phyloP scores from a whole-genome alignment of 2,329 filamentous ascomycete genomes.

The Elsinoe australis region DNA sequence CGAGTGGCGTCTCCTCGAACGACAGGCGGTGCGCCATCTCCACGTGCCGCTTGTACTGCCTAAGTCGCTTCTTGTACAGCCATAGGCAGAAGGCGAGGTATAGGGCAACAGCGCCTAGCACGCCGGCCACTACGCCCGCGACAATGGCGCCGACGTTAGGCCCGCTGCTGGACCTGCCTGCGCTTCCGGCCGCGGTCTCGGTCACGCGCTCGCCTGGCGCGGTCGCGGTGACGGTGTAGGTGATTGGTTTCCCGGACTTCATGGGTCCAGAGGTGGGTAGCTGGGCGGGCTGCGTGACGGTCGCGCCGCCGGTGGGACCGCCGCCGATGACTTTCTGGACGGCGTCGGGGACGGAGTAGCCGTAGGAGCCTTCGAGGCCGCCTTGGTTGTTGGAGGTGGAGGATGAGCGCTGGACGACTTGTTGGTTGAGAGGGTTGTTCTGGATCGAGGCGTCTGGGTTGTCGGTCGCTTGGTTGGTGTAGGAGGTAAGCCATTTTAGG shows the following conservation, averaged over 20 bases:
- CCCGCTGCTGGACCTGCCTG: constrained; percentile 39
- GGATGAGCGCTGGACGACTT: constrained; percentile 40
- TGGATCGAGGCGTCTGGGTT: constrained; percentile 26
- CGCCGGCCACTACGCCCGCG: constrained; percentile 56
- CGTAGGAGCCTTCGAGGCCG: constrained; percentile 52
- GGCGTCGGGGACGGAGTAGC: constrained; percentile 61
- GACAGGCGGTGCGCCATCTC: constrained; percentile 55
- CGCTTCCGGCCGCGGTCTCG: constrained; percentile 37
- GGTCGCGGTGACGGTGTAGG: constrained; percentile 56
- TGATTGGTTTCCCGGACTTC: constrained; percentile 60
- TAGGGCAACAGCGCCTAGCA: constrained; percentile 52
- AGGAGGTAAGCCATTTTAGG: constrained; percentile 49
- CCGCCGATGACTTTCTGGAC: constrained; percentile 64
- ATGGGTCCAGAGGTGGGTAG: constrained; percentile 61
- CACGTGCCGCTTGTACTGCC: constrained; percentile 62
- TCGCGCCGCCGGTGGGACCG: constrained; percentile 58
- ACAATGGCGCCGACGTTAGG: constrained; percentile 49
- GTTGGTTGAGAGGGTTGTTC: constrained; percentile 43
- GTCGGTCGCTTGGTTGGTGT: constrained; percentile 19
- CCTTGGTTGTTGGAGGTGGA: constrained; percentile 40
- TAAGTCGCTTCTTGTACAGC: constrained; percentile 64
- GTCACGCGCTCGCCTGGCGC: constrained; percentile 41
- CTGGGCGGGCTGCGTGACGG: constrained; percentile 54
- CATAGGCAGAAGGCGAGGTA: constrained; percentile 66
- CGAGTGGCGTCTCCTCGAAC: constrained; percentile 30